Conservation (phyloP, 140 eudicot species). For the Senecio squalidus region DNA sequence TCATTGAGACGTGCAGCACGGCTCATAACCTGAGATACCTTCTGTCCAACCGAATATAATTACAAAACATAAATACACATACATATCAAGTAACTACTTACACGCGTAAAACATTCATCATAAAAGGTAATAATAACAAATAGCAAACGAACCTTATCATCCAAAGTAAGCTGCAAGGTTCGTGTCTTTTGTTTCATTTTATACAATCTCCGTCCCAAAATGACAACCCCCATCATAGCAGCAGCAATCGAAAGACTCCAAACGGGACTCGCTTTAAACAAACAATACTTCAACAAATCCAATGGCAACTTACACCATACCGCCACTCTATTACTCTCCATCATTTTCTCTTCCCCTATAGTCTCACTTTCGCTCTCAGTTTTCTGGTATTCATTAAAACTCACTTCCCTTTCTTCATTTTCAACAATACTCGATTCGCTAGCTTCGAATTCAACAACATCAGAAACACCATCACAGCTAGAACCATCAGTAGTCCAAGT, state of each 20-base stretch:
- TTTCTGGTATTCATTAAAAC: not conserved
- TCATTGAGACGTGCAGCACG: too few relatives aligned
- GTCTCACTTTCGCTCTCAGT: slow-evolving; percentile 15
- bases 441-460: slow-evolving; percentile 9
- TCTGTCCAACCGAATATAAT: too few relatives aligned
- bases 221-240: slow-evolving; percentile 65
- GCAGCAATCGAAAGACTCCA: slow-evolving; percentile 82
- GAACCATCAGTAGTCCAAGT: slow-evolving; percentile 55
- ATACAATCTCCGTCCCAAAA: slow-evolving; percentile 62
- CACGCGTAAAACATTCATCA: too few relatives aligned
- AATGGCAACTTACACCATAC: slow-evolving; percentile 89
- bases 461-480: slow-evolving; percentile 39
- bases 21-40: too few relatives aligned
- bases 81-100: too few relatives aligned
- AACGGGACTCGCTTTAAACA: slow-evolving; percentile 60
- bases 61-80: too few relatives aligned
- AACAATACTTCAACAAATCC: slow-evolving; percentile 56
- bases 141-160: slow-evolving; percentile 69
- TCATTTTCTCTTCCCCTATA: slow-evolving; percentile 11
- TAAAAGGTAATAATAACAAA: not conserved
- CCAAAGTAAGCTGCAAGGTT: slow-evolving; percentile 56
- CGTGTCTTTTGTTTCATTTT: slow-evolving; percentile 60
- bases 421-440: not conserved
- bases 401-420: not conserved
- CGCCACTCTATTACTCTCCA: slow-evolving; percentile 24